phyloP scores from a whole-genome alignment of 2,329 filamentous ascomycete species.

The Nemania bipapillata region DNA sequence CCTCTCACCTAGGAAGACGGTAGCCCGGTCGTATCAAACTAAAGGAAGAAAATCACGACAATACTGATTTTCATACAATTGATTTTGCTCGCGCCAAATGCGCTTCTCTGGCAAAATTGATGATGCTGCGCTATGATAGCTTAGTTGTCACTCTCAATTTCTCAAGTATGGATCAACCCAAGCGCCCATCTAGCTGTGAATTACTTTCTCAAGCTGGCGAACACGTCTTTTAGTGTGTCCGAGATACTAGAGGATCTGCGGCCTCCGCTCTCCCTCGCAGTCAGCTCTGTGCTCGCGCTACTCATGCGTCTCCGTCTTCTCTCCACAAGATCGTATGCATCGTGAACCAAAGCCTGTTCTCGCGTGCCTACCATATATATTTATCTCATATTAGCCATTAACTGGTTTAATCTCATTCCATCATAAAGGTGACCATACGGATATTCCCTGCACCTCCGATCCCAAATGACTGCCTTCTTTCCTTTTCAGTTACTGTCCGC shows the following conservation, averaged over 20 bases:
- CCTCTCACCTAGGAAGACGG: no score
- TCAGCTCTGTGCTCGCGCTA: constrained; percentile 32
- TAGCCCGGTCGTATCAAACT: no score
- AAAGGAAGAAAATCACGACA: no score
- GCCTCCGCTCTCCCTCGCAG: constrained; percentile 17
- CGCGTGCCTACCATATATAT: constrained; percentile 40
- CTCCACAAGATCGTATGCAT: constrained; percentile 36
- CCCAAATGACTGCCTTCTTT: constrained; percentile 46
- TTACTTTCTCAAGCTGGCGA: constrained; percentile 30
- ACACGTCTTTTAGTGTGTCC: constrained; percentile 40
- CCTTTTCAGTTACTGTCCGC: constrained; percentile 24
- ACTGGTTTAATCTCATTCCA: not conserved
- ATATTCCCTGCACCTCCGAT: constrained; percentile 50
- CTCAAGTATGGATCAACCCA: constrained; percentile 41
- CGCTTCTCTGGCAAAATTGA: not conserved
- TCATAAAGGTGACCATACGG: constrained; percentile 36
- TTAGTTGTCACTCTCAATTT: not conserved
- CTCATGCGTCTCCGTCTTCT: constrained; percentile 37
- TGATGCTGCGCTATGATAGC: not conserved
- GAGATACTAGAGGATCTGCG: constrained; percentile 43
- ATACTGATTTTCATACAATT: no score
- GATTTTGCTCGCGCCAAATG: not conserved
- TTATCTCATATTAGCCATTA: not conserved
- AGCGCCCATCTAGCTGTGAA: constrained; percentile 27
- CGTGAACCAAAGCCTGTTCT: constrained; percentile 44